Evolutionary conservation across 305 asterid genomes (phyloP).

Genomic region (Nicotiana rustica): DNA sequence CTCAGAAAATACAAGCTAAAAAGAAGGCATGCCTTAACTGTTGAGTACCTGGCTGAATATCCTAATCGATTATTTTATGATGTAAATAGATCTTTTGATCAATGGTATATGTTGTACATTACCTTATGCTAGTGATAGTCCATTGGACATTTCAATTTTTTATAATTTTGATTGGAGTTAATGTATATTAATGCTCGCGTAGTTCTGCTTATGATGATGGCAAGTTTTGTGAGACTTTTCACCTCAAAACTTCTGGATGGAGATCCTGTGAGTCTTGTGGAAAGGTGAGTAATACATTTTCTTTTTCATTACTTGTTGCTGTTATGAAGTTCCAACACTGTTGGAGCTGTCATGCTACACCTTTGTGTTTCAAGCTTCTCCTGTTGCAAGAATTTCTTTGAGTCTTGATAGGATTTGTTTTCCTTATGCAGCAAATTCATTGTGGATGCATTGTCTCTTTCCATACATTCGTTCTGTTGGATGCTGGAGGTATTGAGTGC

Average conservation of each 20-base stretch:
- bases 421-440: conserved; percentile 88
- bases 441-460: conserved; percentile 98
- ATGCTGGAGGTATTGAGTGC: conserved; percentile 99
- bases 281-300: conserved; percentile 61
- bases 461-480: conserved; percentile 97
- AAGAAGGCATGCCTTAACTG: not conserved
- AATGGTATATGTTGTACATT: not conserved
- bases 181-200: conserved; percentile 39
- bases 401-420: conserved; percentile 40
- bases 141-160: conserved; percentile 7
- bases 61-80: not conserved
- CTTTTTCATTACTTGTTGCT: conserved; percentile 34
- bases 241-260: conserved; percentile 92
- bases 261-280: conserved; percentile 99
- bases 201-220: conserved; percentile 93
- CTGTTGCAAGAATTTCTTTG: conserved; percentile 29
- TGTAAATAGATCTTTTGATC: conserved; percentile 22
- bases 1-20: not conserved
- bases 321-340: not conserved
- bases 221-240: conserved; percentile 91
- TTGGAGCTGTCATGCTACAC: conserved; percentile 16
- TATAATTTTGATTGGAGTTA: conserved; percentile 32
- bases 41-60: not conserved
- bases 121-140: not conserved
- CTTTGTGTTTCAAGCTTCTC: conserved; percentile 34